Evolutionary conservation across 2,329 filamentous ascomycete species (phyloP), one percentile per base, ranked within the genome.

Genomic region (Aspergillus sp.): DNA sequence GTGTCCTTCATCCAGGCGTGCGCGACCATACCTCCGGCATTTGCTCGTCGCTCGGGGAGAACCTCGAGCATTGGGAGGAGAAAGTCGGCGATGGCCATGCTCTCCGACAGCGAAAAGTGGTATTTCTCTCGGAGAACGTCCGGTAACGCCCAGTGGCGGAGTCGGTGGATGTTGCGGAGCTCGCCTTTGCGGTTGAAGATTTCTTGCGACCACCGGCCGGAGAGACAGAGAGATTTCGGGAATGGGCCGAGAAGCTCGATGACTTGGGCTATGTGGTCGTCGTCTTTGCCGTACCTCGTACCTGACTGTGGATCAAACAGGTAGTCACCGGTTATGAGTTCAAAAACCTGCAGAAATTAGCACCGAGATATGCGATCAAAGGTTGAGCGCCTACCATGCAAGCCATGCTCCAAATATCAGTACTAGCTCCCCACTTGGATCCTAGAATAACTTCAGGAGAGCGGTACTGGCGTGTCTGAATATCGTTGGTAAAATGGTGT

Each of bases 371-470:
- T 50, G 9, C 11, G 19, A 4, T 17, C 6, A 13, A 15, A 23
- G 25, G 49, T 17, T 9, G 3, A 52, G 38, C 31, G 54, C 87
- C 71, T 84, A 98, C 95, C 95, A 99, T 99, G 69, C 91, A 91
- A 62, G 95, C 93, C 95, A 99, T 99, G 80, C 94, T 98, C 95
- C 95, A 99, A 7, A 98, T 91, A 79, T 99, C 95, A 1, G 95
- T 98, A 75, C 94, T 98, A n/a, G 95, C 95, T 68, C 95, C 95
- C 95, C 95, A 99, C 82, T 98, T 98, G 3, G 93, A 88, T 45
- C 95, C 95, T 22, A 99, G 82, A 63, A 99, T 98, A 60, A 99
- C 95, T 79, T 99, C 95, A 1, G 95, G 95, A 1, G 95, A 98
- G 60, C 95, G 86, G 78, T 99, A 99, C 79, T 99, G 95, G 72